Percentiles rank a stretch among this genome's conserved stretches.
phyloP scores from a whole-genome alignment of 2,329 filamentous ascomycete species.

The Monilinia aucupariae region DNA sequence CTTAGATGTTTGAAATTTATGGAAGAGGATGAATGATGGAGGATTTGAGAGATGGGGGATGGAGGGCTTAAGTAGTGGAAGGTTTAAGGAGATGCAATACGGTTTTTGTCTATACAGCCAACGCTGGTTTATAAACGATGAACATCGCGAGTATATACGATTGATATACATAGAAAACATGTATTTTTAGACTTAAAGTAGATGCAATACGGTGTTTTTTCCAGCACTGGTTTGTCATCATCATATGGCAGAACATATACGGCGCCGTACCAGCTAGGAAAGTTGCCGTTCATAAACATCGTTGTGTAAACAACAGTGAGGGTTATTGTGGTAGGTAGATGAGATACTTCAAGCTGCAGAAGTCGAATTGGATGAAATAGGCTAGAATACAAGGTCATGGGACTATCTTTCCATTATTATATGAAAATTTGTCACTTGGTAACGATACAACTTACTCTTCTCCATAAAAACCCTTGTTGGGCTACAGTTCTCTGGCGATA shows the following conservation, averaged over 20 bases:
- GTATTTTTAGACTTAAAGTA: no score
- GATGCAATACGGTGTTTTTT: no score
- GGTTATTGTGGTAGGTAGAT: neutral
- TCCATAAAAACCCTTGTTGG: no score
- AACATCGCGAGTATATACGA: neutral
- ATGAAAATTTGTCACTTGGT: neutral
- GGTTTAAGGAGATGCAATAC: neutral
- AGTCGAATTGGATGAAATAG: no score
- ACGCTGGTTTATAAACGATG: neutral
- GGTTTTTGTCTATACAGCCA: neutral
- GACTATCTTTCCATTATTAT: neutral
- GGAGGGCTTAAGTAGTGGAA: neutral
- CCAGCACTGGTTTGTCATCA: no score
- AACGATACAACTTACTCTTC: no score
- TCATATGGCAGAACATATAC: neutral
- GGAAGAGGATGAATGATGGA: neutral
- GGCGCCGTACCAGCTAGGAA: no score
- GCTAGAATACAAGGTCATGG: no score
- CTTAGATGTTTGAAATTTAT: neutral
- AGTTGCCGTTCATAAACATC: neutral
- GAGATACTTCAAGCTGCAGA: neutral
- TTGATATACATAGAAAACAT: no score
- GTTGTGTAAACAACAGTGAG: neutral
- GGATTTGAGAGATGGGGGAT: neutral
- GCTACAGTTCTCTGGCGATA: no score